phyloP scores from a whole-genome alignment of 163 green algal genomes.

The Prototheca wickerhamii region DNA sequence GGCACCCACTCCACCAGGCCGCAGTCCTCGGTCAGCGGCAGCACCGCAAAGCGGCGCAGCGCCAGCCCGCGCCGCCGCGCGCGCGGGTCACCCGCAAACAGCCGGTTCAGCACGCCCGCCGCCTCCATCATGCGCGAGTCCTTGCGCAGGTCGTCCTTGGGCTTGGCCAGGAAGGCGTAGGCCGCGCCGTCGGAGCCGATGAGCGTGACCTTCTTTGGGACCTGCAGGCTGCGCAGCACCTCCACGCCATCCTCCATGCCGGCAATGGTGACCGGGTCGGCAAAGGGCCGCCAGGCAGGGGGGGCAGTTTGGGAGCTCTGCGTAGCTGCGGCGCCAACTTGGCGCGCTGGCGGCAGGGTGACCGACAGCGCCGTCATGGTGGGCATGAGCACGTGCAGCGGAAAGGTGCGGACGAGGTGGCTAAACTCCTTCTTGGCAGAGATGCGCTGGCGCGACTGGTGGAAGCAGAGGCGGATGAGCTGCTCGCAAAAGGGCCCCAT shows the following conservation, averaged over 20 bases:
- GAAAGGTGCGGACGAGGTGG: conserved; percentile 17
- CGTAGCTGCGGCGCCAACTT: neutral
- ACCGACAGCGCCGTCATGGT: conserved; percentile 16
- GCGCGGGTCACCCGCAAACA: conserved; percentile 59
- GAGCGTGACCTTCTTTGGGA: conserved; percentile 84
- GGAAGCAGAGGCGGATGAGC: conserved; percentile 71
- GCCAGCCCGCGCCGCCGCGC: conserved; percentile 60
- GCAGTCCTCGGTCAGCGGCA: conserved; percentile 89
- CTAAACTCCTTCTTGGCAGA: conserved; percentile 24
- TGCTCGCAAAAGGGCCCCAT: conserved; percentile 62
- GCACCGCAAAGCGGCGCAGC: conserved; percentile 69
- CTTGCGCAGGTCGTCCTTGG: conserved; percentile 93
- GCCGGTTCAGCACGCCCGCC: conserved; percentile 67
- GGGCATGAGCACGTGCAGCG: conserved; percentile 8
- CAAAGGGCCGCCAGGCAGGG: neutral
- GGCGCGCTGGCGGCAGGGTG: conserved; percentile 19
- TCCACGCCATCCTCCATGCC: conserved; percentile 72
- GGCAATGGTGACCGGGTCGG: conserved; percentile 41
- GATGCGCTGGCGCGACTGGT: conserved; percentile 23
- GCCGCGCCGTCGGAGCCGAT: conserved; percentile 62
- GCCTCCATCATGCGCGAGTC: conserved; percentile 96
- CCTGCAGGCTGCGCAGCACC: conserved; percentile 72
- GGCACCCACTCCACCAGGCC: conserved; percentile 91
- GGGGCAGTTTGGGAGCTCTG: no score
- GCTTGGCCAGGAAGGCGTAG: conserved; percentile 86